Conservation (phyloP, 176 grass and related monocot genomes). For the Hsuehochloa calcarea region DNA sequence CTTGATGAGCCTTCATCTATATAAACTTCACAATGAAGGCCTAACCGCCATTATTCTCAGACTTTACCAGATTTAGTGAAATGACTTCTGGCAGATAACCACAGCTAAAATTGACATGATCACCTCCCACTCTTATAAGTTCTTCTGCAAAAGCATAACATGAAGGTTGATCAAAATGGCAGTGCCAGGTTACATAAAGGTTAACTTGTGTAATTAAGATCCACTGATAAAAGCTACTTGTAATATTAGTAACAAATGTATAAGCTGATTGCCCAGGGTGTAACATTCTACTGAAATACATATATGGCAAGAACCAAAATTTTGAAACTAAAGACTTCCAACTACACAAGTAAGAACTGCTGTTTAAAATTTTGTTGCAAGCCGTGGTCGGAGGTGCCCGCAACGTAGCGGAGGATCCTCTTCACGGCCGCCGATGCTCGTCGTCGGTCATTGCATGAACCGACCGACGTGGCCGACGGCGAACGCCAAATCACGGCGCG, state of each 20-base stretch:
- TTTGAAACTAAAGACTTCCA: not conserved
- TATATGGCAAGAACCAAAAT: not conserved
- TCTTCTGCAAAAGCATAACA: conserved; percentile 12
- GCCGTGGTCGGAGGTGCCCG: too few relatives aligned
- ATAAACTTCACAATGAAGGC: not conserved
- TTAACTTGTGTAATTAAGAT: not conserved
- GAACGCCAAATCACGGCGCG: too few relatives aligned
- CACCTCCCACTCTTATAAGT: not conserved
- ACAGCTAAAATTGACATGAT: not conserved
- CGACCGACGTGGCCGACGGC: too few relatives aligned
- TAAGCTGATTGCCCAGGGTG: not conserved
- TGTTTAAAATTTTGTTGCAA: not conserved
- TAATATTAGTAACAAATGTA: not conserved
- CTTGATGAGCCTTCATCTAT: conserved; percentile 60
- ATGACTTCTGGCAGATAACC: not conserved
- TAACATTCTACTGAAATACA: not conserved
- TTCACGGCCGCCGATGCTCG: too few relatives aligned
- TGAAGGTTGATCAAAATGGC: conserved; percentile 4
- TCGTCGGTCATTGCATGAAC: too few relatives aligned
- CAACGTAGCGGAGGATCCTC: too few relatives aligned
- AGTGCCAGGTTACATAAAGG: not conserved
- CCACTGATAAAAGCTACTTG: not conserved
- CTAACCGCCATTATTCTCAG: not conserved
- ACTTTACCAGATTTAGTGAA: not conserved
- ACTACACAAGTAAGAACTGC: not conserved